These are phyloP conservation scores for Rhododendron simsii DNA, from an alignment of 148 eudicot species.

Conservation along the genomic window DNA sequence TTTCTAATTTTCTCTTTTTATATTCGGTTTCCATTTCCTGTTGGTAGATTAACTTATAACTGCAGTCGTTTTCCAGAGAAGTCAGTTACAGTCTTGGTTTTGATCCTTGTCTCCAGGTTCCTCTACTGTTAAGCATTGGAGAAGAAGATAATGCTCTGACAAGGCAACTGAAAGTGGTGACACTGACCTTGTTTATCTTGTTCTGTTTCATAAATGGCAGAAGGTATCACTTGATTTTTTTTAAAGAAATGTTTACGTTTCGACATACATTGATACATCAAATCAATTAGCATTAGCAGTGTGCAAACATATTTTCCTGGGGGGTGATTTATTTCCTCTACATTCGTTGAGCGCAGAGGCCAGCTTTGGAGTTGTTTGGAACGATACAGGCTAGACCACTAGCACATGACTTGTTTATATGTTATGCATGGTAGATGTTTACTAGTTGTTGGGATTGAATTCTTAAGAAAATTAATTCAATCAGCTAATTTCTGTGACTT, in stretches of 20 bases:
- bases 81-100: background rate
- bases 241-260: background rate
- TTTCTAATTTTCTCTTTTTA: background rate
- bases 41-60: background rate
- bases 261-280: background rate
- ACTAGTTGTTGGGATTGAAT: too few relatives aligned
- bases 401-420: slow-evolving; percentile 82
- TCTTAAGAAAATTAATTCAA: too few relatives aligned
- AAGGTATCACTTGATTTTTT: slow-evolving; percentile 45
- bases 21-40: background rate
- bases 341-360: slow-evolving; percentile 44
- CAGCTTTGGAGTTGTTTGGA: slow-evolving; percentile 75
- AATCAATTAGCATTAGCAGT: background rate
- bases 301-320: background rate
- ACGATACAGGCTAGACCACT: slow-evolving; percentile 79
- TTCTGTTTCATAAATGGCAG: slow-evolving; percentile 81
- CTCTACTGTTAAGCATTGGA: slow-evolving; percentile 84
- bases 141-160: slow-evolving; percentile 87
- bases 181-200: slow-evolving; percentile 94
- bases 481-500: too few relatives aligned
- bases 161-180: slow-evolving; percentile 97
- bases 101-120: slow-evolving; percentile 52
- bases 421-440: slow-evolving; percentile 34
- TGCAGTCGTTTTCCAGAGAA: background rate
- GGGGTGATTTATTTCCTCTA: slow-evolving; percentile 2